Percentiles rank a stretch among this genome's conserved stretches.
phyloP scores from a whole-genome alignment of 2,329 filamentous ascomycete genomes.

The Scedosporium dehoogii region DNA sequence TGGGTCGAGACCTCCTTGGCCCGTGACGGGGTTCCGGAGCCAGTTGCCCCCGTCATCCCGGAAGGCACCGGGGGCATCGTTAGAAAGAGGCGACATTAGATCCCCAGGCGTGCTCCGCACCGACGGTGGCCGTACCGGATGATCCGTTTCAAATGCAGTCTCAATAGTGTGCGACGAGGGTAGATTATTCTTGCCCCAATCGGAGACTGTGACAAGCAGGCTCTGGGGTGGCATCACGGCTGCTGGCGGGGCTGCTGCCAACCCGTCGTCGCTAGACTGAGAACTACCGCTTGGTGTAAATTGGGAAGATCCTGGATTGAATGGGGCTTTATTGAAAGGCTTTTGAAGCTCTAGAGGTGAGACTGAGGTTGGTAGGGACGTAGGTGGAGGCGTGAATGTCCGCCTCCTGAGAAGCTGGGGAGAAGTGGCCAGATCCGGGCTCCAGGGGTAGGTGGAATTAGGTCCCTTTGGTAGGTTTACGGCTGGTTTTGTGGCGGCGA shows the following conservation, averaged over 20 bases:
- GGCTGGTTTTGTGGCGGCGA: not conserved
- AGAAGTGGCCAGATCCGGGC: conserved; percentile 41
- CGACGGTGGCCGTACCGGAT: conserved; percentile 18
- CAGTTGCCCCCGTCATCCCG: conserved; percentile 33
- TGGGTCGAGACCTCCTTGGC: conserved; percentile 37
- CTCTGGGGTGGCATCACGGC: conserved; percentile 36
- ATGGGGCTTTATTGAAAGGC: conserved; percentile 23
- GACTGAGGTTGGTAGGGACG: conserved; percentile 23
- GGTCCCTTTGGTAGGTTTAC: not conserved
- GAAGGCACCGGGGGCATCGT: conserved; percentile 12
- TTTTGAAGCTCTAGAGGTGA: conserved; percentile 32
- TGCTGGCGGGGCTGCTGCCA: conserved; percentile 19
- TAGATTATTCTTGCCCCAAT: conserved; percentile 39
- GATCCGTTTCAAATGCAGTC: conserved; percentile 22
- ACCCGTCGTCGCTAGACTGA: conserved; percentile 39
- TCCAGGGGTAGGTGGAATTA: conserved; percentile 31
- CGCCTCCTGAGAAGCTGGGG: conserved; percentile 18
- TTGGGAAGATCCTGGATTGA: conserved; percentile 18
- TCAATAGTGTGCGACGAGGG: conserved; percentile 25
- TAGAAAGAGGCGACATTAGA: conserved; percentile 20
- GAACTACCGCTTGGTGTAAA: conserved; percentile 40
- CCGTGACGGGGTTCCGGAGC: conserved; percentile 26
- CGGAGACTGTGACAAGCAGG: conserved; percentile 45
- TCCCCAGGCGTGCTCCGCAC: conserved; percentile 29
- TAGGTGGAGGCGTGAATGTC: not conserved